phyloP scores from a whole-genome alignment of 139 green algal species.

The Mychonastes homosphaera region DNA sequence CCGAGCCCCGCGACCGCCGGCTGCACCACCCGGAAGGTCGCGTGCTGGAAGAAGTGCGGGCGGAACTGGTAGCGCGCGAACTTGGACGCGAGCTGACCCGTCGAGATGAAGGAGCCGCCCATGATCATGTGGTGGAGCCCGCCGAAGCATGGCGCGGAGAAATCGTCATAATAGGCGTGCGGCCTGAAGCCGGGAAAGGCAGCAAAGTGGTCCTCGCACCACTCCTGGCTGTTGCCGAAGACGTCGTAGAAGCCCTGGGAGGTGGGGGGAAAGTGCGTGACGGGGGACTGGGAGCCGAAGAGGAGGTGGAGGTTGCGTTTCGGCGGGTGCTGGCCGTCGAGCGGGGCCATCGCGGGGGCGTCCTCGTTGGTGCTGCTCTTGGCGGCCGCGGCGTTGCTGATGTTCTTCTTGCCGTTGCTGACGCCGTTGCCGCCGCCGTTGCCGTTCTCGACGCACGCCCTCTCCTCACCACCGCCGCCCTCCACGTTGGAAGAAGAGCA shows the following conservation, averaged over 20 bases:
- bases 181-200: conserved; percentile 47
- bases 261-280: conserved; percentile 43
- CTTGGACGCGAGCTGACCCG: conserved; percentile 53
- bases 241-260: conserved; percentile 32
- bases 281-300: conserved; percentile 42
- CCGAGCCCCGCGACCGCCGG: conserved; percentile 4
- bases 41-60: conserved; percentile 68
- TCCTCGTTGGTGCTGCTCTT: not conserved
- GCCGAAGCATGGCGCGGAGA: conserved; percentile 60
- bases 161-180: conserved; percentile 71
- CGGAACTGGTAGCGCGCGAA: conserved; percentile 74
- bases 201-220: conserved; percentile 58
- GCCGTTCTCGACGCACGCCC: too few species aligned
- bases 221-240: conserved; percentile 23
- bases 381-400: not conserved
- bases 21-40: conserved; percentile 41
- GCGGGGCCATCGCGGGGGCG: not conserved
- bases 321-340: not conserved
- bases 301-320: conserved; percentile 52
- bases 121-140: conserved; percentile 68
- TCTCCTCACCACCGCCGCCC: too few species aligned
- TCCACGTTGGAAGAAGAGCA: not conserved
- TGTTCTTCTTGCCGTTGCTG: not conserved
- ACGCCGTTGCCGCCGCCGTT: not conserved
- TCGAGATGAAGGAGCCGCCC: conserved; percentile 65